Evolutionary conservation across 1,284 basidiomycete species (phyloP), one percentile per base, ranked within the genome.

Genomic region (Austroboletus niveus): DNA sequence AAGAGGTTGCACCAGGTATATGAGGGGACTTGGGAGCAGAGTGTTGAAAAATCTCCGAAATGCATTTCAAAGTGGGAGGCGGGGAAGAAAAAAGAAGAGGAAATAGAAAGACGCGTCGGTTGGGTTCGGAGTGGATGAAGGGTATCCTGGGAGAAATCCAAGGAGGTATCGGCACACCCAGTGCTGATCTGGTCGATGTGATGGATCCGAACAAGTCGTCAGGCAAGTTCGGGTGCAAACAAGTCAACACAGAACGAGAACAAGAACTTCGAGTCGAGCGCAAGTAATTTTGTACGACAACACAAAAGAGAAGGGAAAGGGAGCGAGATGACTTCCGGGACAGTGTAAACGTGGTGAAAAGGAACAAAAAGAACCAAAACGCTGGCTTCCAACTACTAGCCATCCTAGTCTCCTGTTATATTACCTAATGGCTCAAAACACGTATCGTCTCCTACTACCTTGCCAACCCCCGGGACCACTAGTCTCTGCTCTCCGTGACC

Each of bases 1-100:
- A 87, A 87, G 58, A 86, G 80, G 60, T 86, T 86, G 64, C 84
- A 86, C 83, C 84, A 85, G 1, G 83, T 73, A 60, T 86, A 86
- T 27, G 82, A 84, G 1, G 85, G 85, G 10, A 76, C 74, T 29
- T 76, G 65, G 24, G 72, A 70, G 66, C 84, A 86, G 20, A 86
- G 74, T 15, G 78, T 69, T 59, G 66, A 63, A 63, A 85, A 85
- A 58, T 85, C 81, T 52, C 84, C 84, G 61, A 87, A 86, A 55
- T 62, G 69, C 81, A 81, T 82, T 8, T 56, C 22, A 24, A 24
- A 55, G n/a, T 46, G 42, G 40, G 36, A 5, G 31, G 6, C 48
- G n/a, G 31, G 42, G n/a, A 3, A 20, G 42, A 15, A 32, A 20
- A 29, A 34, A 34, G 32, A 39, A 9, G 45, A 45, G 8, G n/a